These are phyloP conservation scores for Russula vinacea DNA, from an alignment of 768 basidiomycete species.

Conservation along the genomic window DNA sequence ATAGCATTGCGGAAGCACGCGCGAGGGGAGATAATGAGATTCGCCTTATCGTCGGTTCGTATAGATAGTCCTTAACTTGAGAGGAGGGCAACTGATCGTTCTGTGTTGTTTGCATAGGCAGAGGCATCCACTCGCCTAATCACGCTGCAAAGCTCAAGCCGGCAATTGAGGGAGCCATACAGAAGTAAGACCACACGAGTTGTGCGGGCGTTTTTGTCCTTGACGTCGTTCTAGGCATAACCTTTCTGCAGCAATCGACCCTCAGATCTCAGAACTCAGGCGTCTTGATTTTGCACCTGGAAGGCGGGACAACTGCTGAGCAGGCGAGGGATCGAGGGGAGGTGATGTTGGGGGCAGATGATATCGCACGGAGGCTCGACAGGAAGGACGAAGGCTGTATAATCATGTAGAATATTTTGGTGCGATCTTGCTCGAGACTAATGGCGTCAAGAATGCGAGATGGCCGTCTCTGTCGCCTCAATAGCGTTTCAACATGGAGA, in stretches of 20 bases:
- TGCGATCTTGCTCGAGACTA: no score
- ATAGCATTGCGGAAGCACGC: conserved; percentile 65
- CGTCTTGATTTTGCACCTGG: conserved; percentile 75
- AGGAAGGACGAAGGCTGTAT: conserved; percentile 53
- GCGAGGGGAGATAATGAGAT: conserved; percentile 59
- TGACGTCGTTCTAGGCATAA: conserved; percentile 52
- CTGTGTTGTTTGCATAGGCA: conserved; percentile 46
- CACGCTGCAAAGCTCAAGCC: conserved; percentile 86
- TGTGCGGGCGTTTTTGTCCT: background rate
- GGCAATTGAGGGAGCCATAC: conserved; percentile 83
- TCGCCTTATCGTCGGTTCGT: conserved; percentile 80
- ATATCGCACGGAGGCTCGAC: conserved; percentile 55
- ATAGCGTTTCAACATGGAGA: no score
- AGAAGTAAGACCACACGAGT: conserved; percentile 50
- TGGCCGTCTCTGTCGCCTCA: no score
- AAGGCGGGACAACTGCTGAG: conserved; percentile 39
- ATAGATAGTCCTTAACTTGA: background rate
- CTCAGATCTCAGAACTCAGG: conserved; percentile 77
- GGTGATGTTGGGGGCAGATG: conserved; percentile 51
- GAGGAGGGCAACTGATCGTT: background rate
- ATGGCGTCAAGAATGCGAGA: background rate
- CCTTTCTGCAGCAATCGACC: conserved; percentile 71
- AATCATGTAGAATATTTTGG: conserved; percentile 60
- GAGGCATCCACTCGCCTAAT: conserved; percentile 78
- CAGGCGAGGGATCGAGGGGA: conserved; percentile 31